Evolutionary conservation across 1,284 basidiomycete genomes (phyloP).

Genomic region (Fomitiporia mediterranea): DNA sequence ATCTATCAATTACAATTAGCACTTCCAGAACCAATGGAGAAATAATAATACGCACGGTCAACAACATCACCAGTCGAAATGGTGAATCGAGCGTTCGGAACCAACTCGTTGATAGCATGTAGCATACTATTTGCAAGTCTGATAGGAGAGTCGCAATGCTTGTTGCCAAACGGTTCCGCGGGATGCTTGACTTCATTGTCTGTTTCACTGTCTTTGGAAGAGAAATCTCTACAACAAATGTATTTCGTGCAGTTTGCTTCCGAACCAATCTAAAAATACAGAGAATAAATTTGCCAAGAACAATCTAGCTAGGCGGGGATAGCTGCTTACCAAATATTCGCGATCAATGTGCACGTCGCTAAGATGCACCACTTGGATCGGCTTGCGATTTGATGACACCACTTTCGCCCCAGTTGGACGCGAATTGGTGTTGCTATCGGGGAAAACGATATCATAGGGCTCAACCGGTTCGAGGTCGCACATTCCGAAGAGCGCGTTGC

Average conservation of each 20-base stretch:
- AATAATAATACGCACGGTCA: slow-evolving; percentile 38
- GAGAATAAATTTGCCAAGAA: background rate
- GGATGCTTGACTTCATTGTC: slow-evolving; percentile 30
- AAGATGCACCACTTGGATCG: slow-evolving; percentile 48
- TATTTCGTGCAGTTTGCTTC: slow-evolving; percentile 53
- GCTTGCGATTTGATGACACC: slow-evolving; percentile 18
- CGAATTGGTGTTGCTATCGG: slow-evolving; percentile 28
- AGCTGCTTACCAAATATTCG: slow-evolving; percentile 39
- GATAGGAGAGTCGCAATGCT: slow-evolving; percentile 46
- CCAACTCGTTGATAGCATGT: slow-evolving; percentile 34
- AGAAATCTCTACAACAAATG: slow-evolving; percentile 53
- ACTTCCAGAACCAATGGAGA: background rate
- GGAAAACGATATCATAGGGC: slow-evolving; percentile 40
- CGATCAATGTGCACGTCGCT: slow-evolving; percentile 54
- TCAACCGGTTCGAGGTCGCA: slow-evolving; percentile 46
- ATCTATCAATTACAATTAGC: slow-evolving; percentile 27
- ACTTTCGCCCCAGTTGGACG: background rate
- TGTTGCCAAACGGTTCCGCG: slow-evolving; percentile 43
- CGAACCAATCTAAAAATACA: slow-evolving; percentile 36
- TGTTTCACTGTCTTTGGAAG: background rate
- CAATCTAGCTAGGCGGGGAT: background rate
- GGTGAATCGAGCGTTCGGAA: slow-evolving; percentile 40
- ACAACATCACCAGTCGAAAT: slow-evolving; percentile 62
- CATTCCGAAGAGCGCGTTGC: slow-evolving; percentile 51
- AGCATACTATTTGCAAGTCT: slow-evolving; percentile 49